Evolutionary conservation across 257 asterid genomes (phyloP).

Genomic region (Penstemon barbatus): DNA sequence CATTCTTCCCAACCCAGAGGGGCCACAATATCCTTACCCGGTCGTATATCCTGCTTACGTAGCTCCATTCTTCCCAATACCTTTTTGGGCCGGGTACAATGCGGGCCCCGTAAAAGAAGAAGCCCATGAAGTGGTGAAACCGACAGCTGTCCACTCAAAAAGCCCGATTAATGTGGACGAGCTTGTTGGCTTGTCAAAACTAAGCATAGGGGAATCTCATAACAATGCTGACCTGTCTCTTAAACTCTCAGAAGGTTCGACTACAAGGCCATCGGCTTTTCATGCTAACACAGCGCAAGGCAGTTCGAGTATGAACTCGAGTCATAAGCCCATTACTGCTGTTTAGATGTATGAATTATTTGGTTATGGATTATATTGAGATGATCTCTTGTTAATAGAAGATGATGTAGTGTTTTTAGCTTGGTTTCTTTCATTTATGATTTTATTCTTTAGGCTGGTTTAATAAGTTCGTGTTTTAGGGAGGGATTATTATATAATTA

Average conservation of each 20-base stretch:
- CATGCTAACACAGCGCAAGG: conserved; percentile 76
- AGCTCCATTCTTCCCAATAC: conserved; percentile 70
- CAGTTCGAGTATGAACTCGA: conserved; percentile 58
- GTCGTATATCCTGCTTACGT: conserved; percentile 78
- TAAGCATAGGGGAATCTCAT: conserved; percentile 79
- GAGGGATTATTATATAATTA: conserved; percentile 28
- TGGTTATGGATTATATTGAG: conserved; percentile 24
- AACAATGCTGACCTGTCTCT: conserved; percentile 61
- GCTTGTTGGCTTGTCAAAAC: conserved; percentile 84
- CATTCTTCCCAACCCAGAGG: conserved; percentile 45
- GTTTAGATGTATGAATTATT: conserved; percentile 33
- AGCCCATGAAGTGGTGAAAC: conserved; percentile 85
- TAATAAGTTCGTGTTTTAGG: conserved; percentile 46
- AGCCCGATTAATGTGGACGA: conserved; percentile 85
- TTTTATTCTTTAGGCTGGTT: conserved; percentile 34
- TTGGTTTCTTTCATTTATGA: conserved; percentile 25
- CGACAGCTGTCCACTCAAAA: conserved; percentile 87
- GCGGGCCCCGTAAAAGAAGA: conserved; percentile 63
- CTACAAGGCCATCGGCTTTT: conserved; percentile 85
- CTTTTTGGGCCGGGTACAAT: conserved; percentile 65
- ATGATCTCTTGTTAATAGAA: conserved; percentile 45
- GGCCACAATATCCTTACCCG: conserved; percentile 64
- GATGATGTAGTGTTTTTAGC: conserved; percentile 34
- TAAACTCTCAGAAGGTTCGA: conserved; percentile 71
- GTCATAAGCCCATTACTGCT: conserved; percentile 81